Conservation (phyloP, 1,284 basidiomycete species). For the Stereum hirsutum region DNA sequence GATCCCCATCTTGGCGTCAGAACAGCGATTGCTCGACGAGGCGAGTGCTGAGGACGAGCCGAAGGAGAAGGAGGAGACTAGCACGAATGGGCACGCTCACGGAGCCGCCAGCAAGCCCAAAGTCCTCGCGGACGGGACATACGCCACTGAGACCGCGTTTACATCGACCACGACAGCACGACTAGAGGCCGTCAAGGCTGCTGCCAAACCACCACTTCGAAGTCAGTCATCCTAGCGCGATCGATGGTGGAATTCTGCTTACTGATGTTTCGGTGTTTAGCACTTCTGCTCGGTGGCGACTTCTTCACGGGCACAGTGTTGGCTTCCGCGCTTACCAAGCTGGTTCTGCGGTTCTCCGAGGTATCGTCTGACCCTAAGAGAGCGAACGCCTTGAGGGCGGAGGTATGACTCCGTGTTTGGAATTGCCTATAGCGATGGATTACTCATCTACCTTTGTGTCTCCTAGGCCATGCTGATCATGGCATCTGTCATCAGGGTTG, state of each 20-base stretch:
- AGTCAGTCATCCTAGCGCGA: slow-evolving; percentile 29
- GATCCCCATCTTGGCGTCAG: slow-evolving; percentile 90
- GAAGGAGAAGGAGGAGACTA: slow-evolving; percentile 32
- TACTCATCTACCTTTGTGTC: not conserved
- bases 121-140: slow-evolving; percentile 94
- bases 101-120: slow-evolving; percentile 35
- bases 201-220: slow-evolving; percentile 86
- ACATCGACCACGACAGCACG: slow-evolving; percentile 59
- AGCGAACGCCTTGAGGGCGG: slow-evolving; percentile 77
- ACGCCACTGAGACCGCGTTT: slow-evolving; percentile 94
- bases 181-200: slow-evolving; percentile 77
- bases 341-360: slow-evolving; percentile 78
- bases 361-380: slow-evolving; percentile 46
- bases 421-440: not conserved
- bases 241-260: not conserved
- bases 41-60: slow-evolving; percentile 32
- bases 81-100: slow-evolving; percentile 16
- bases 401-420: slow-evolving; percentile 38
- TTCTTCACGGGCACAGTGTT: slow-evolving; percentile 95
- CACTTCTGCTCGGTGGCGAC: slow-evolving; percentile 89
- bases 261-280: slow-evolving; percentile 23
- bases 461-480: slow-evolving; percentile 94
- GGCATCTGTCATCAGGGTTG: slow-evolving; percentile 94
- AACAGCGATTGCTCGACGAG: slow-evolving; percentile 77
- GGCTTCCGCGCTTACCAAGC: slow-evolving; percentile 84